Base-by-base conservation (phyloP, 2,329 filamentous ascomycete species). In the Ceratocystis ficicola region DNA sequence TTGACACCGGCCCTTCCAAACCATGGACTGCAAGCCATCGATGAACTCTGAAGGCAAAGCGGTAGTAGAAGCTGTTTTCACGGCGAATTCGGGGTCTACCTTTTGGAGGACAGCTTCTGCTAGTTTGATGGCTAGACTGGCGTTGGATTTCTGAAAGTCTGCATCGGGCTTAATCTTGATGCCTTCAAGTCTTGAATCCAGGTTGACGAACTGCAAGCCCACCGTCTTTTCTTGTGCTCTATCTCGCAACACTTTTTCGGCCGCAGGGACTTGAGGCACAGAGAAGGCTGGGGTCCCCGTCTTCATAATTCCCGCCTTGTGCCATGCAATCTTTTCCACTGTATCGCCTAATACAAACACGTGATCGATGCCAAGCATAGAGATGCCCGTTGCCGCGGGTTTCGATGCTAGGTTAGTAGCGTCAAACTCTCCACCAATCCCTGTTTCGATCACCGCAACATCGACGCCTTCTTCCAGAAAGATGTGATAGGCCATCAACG, bases 1-100 rank as follows among this genome's bases (percentile, higher is more conserved):
- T 69, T 87, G 83, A 72, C 92, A 96, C 59, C 94, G 82, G 3
- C 93, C 94, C 50, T 90, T 83, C 77, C 91, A 88, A 2, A 85
- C 83, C 1, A 90, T 87, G 70, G 83, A 76, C 72, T 93, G 86
- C 1, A 99, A 77, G 0, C 91, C 94, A 15, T 82, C 78, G 28
- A 85, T 77, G 72, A 96, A 89, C 69, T 86, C 81, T 10, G 75
- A 73, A 0, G 89, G 83, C 2, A 93, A 75, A 3, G 73, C 28
- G 2, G 72, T 68, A 0, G 68, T 67, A 10, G 71, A 69, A 0
- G 69, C 48, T 0, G 67, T 68, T 59, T 10, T 59, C 17, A 15
- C 2, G 15, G 15, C 55, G 32, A 76, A 72, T 5, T 66, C 44
- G 0, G 76, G 69, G n/a, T 77, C 76, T 3, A 84, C 69, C 68